A percentile compares a stretch with the other conserved stretches of the same genome.
Evolutionary conservation across 2,329 filamentous ascomycete genomes (phyloP).

Genomic region (Monilinia fructigena): DNA sequence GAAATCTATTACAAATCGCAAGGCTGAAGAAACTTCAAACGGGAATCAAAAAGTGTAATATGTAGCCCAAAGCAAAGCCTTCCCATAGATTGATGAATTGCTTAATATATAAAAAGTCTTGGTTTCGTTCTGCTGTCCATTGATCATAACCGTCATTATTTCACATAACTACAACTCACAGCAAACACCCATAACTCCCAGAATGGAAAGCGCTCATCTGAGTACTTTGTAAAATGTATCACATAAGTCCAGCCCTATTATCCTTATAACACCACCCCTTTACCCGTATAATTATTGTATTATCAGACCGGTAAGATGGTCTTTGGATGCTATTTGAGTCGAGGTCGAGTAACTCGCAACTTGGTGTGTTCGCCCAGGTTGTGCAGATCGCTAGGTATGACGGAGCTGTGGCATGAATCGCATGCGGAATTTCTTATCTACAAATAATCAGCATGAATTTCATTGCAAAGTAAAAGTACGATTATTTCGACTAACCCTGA

Average conservation of each 20-base stretch:
- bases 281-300: constrained; percentile 10
- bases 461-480: not conserved
- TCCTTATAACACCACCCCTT: constrained; percentile 10
- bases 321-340: not conserved
- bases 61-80: not conserved
- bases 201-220: not conserved
- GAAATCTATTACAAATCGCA: constrained; percentile 18
- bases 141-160: constrained; percentile 5
- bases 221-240: constrained; percentile 9
- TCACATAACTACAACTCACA: not conserved
- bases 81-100: not conserved
- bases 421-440: constrained; percentile 44
- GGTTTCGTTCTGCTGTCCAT: not conserved
- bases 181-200: constrained; percentile 7
- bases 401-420: constrained; percentile 41
- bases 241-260: constrained; percentile 12
- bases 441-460: constrained; percentile 24
- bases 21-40: constrained; percentile 6
- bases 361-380: not conserved
- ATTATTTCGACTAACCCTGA: constrained; percentile 35
- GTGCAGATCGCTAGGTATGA: constrained; percentile 23
- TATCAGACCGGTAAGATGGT: constrained; percentile 20
- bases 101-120: not conserved
- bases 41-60: not conserved
- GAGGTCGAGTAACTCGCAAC: constrained; percentile 5